Evolutionary conservation across 495 filamentous ascomycete species (phyloP).

Genomic region (Penicillium antarcticum): DNA sequence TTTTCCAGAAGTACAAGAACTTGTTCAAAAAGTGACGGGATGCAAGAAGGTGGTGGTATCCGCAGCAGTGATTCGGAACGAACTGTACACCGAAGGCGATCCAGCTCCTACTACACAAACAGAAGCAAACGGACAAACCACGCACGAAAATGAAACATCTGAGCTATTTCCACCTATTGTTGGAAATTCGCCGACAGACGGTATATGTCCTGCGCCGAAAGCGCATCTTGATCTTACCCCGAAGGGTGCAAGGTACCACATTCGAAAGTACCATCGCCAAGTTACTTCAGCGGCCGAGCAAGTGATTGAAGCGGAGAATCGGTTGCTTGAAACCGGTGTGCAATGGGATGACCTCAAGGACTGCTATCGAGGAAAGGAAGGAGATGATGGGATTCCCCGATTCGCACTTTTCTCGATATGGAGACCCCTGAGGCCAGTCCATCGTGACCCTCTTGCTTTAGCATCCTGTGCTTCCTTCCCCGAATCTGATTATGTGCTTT

Average conservation of each 20-base stretch:
- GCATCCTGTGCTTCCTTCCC: not conserved
- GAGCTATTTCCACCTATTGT: not conserved
- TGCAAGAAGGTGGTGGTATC: no score
- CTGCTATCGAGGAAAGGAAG: not conserved
- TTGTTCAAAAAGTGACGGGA: no score
- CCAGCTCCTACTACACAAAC: no score
- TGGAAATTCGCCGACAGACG: not conserved
- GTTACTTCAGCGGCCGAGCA: not conserved
- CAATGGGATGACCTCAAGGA: not conserved
- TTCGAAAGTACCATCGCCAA: not conserved
- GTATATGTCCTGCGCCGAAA: not conserved
- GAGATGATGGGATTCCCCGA: not conserved
- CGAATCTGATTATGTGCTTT: not conserved
- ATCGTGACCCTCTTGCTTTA: not conserved
- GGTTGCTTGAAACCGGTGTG: not conserved
- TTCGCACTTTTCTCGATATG: conserved; percentile 1
- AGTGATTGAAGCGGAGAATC: not conserved
- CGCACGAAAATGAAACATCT: no score
- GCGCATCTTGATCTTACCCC: not conserved
- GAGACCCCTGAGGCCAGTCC: not conserved
- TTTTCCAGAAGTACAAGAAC: no score
- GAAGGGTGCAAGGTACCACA: not conserved
- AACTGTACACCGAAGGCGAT: no score
- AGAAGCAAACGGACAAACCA: no score
- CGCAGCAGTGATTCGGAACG: no score